Conservation (phyloP, 768 basidiomycete species). For the Xerocomus potaroensis region DNA sequence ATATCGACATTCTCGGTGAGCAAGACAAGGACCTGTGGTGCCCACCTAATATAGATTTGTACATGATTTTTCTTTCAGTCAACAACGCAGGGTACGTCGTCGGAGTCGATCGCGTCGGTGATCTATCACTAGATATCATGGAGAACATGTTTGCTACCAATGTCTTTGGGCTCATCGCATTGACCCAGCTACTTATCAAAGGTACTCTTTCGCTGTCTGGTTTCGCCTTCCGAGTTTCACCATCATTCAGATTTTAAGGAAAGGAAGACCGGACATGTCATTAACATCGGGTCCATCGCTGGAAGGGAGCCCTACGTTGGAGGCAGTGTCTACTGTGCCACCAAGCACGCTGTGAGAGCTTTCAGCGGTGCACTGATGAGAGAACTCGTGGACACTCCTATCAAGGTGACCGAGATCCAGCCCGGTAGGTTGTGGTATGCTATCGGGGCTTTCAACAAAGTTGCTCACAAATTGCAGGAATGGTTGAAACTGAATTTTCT, state of each 20-base stretch:
- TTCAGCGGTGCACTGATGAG: slow-evolving; percentile 79
- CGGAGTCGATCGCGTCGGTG: slow-evolving; percentile 84
- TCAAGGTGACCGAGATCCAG: slow-evolving; percentile 92
- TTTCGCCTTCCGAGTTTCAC: slow-evolving; percentile 13
- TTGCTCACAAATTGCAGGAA: slow-evolving; percentile 39
- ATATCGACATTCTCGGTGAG: slow-evolving; percentile 82
- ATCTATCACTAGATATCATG: slow-evolving; percentile 70
- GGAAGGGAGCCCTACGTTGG: slow-evolving; percentile 86
- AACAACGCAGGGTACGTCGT: slow-evolving; percentile 89
- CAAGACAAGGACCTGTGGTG: background rate
- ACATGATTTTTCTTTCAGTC: slow-evolving; percentile 36
- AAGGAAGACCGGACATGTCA: slow-evolving; percentile 79
- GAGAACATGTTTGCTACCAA: slow-evolving; percentile 81
- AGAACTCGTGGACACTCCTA: slow-evolving; percentile 89
- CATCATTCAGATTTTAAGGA: slow-evolving; percentile 63
- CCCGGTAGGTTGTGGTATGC: slow-evolving; percentile 52
- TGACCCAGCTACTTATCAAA: slow-evolving; percentile 72
- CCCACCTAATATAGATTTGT: background rate
- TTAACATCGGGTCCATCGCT: slow-evolving; percentile 94
- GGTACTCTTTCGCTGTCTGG: slow-evolving; percentile 29
- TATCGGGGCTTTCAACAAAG: slow-evolving; percentile 2
- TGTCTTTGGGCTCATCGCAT: slow-evolving; percentile 79
- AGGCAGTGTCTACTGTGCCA: slow-evolving; percentile 90
- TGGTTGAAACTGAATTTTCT: slow-evolving; percentile 94
- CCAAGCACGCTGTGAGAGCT: slow-evolving; percentile 81